These are phyloP conservation scores for Ceratocystis harringtonii DNA, from an alignment of 2,329 filamentous ascomycete genomes.

Conservation along the genomic window DNA sequence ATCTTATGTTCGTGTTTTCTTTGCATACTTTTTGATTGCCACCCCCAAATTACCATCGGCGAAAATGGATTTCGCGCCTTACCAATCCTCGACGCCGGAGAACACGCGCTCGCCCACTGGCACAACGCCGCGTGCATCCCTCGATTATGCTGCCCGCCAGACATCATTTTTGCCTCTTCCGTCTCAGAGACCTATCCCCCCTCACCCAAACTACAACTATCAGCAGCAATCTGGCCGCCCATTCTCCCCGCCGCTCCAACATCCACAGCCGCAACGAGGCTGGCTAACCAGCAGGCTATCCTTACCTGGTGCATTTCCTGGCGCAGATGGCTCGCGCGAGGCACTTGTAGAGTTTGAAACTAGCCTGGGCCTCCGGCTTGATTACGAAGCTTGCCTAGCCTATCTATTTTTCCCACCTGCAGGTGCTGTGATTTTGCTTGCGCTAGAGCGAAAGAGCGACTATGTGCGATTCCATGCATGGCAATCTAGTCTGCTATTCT, in stretches of 20 bases:
- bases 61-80: slow-evolving; percentile 86
- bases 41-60: neutral
- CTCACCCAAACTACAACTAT: neutral
- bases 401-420: slow-evolving; percentile 76
- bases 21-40: neutral
- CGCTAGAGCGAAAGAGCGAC: slow-evolving; percentile 88
- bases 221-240: slow-evolving; percentile 23
- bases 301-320: slow-evolving; percentile 28
- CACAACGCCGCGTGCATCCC: slow-evolving; percentile 41
- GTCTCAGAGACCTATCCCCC: slow-evolving; percentile 11
- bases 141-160: slow-evolving; percentile 36
- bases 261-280: slow-evolving; percentile 29
- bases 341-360: slow-evolving; percentile 79
- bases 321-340: slow-evolving; percentile 30
- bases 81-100: slow-evolving; percentile 85
- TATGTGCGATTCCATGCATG: slow-evolving; percentile 97
- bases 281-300: slow-evolving; percentile 18
- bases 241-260: slow-evolving; percentile 26
- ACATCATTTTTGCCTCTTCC: slow-evolving; percentile 38
- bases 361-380: slow-evolving; percentile 68
- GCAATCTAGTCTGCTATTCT: slow-evolving; percentile 79
- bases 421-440: slow-evolving; percentile 67
- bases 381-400: slow-evolving; percentile 80
- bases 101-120: slow-evolving; percentile 56
- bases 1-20: neutral